Conservation (phyloP, 164 flowering plant genomes). For the Chimonanthus praecox region DNA sequence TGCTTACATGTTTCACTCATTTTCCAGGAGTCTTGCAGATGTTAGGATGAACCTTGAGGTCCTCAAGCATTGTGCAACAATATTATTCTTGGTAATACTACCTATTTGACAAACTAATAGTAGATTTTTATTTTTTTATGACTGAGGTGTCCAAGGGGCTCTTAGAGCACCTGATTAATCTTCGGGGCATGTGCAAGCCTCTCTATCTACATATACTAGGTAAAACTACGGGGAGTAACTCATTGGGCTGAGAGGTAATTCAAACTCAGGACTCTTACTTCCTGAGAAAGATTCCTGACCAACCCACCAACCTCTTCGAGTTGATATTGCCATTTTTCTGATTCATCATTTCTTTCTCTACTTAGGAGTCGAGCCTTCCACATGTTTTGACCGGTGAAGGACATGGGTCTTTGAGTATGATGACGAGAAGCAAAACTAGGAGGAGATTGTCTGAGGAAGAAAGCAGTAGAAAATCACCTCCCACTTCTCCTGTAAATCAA, state of each 20-base stretch:
- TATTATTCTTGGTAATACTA: constrained; percentile 16
- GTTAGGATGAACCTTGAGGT: constrained; percentile 89
- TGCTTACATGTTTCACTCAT: not conserved
- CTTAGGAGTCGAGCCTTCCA: constrained; percentile 67
- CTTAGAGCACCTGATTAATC: too few species aligned
- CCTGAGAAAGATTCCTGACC: too few species aligned
- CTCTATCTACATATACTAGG: too few species aligned
- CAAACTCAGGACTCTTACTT: too few species aligned
- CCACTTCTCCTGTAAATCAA: constrained; percentile 31
- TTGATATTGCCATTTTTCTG: too few species aligned
- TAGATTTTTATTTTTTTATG: too few species aligned
- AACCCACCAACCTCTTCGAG: too few species aligned
- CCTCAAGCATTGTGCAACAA: constrained; percentile 79
- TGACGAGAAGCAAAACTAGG: constrained; percentile 48
- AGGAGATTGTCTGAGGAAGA: constrained; percentile 34
- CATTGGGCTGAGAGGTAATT: too few species aligned
- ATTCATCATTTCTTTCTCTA: not conserved
- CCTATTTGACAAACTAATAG: too few species aligned
- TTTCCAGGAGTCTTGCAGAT: constrained; percentile 68
- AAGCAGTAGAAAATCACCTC: constrained; percentile 54
- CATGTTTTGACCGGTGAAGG: constrained; percentile 16
- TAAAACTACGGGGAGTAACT: too few species aligned
- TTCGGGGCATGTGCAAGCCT: too few species aligned
- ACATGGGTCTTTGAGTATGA: constrained; percentile 25
- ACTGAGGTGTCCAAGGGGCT: too few species aligned